These are phyloP conservation scores for Proliferodiscus dingleyae DNA, from an alignment of 2,329 filamentous ascomycete species.

Conservation along the genomic window DNA sequence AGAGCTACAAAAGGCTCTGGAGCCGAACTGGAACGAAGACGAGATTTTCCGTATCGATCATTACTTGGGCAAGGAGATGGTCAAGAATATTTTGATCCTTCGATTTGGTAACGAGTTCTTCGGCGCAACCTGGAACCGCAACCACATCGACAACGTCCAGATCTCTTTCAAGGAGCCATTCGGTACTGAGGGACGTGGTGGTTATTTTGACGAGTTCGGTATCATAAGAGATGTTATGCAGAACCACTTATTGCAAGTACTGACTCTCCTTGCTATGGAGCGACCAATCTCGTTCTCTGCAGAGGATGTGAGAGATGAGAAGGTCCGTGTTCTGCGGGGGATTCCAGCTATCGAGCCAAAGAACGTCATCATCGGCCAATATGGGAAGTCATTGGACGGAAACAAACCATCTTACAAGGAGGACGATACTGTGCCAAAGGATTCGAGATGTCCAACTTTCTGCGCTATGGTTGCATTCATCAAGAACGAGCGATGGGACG, in stretches of 20 bases:
- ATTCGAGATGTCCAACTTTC: conserved; percentile 96
- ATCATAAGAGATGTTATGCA: conserved; percentile 99
- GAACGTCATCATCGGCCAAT: conserved; percentile 99
- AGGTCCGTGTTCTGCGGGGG: conserved; percentile 88
- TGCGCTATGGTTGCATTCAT: conserved; percentile 96
- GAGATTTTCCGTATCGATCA: conserved; percentile 99
- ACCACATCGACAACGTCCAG: conserved; percentile 99
- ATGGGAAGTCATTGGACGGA: conserved; percentile 91
- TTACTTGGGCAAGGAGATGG: conserved; percentile 99
- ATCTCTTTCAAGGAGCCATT: conserved; percentile 99
- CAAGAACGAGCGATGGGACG: conserved; percentile 99
- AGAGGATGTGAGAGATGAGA: conserved; percentile 98
- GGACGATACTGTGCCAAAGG: conserved; percentile 95
- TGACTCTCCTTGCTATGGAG: conserved; percentile 97
- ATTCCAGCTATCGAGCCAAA: conserved; percentile 96
- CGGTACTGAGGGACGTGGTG: conserved; percentile 93
- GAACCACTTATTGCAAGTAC: conserved; percentile 94
- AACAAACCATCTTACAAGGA: conserved; percentile 98
- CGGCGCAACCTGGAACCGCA: conserved; percentile 96
- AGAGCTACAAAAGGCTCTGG: conserved; percentile 88
- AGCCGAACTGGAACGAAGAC: conserved; percentile 97
- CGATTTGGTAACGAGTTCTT: conserved; percentile 99
- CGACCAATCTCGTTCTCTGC: conserved; percentile 96
- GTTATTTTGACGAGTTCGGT: conserved; percentile 99
- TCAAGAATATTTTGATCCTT: conserved; percentile 98